These are phyloP conservation scores for Crucihimalaya himalaica DNA, from an alignment of 345 rosid genomes.

Conservation along the genomic window DNA sequence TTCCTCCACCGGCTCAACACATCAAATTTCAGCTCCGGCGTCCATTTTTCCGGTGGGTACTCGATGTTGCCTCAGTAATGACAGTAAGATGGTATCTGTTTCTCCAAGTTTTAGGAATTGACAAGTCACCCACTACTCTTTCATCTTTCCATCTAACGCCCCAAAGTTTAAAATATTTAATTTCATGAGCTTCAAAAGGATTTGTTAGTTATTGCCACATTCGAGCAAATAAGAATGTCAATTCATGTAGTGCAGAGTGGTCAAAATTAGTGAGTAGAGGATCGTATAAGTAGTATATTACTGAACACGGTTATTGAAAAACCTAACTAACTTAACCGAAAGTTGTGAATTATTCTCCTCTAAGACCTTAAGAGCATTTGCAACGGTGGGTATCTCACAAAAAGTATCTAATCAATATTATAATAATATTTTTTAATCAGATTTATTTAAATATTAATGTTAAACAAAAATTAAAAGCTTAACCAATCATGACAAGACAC, in stretches of 20 bases:
- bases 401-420: too few species aligned
- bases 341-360: not conserved
- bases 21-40: conserved; percentile 29
- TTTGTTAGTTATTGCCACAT: not conserved
- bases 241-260: not conserved
- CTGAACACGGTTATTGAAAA: not conserved
- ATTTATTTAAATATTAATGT: too few species aligned
- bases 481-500: too few species aligned
- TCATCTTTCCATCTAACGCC: not conserved
- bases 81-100: not conserved
- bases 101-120: not conserved
- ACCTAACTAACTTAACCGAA: not conserved
- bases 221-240: not conserved
- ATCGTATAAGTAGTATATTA: not conserved
- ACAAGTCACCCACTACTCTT: not conserved
- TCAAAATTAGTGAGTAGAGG: not conserved
- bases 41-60: conserved; percentile 34
- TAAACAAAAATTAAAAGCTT: too few species aligned
- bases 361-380: not conserved
- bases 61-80: not conserved
- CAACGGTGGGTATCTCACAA: too few species aligned
- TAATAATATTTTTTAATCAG: too few species aligned
- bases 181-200: not conserved
- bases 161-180: not conserved
- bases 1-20: conserved; percentile 4